Conservation (phyloP, 2,329 filamentous ascomycete species). For the Ophiostoma himal-ulmi region DNA sequence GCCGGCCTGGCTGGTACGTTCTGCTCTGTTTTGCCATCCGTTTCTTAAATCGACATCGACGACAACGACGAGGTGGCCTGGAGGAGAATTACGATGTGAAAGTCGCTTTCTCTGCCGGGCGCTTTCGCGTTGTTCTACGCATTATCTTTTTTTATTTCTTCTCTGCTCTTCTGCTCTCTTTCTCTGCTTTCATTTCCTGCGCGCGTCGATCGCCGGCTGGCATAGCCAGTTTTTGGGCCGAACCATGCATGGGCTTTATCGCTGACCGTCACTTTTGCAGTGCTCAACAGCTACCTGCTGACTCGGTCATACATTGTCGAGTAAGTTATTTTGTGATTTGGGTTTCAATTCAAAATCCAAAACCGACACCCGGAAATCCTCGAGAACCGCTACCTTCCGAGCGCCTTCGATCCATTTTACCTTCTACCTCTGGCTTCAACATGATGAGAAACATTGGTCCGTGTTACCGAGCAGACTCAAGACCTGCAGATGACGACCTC, state of each 20-base stretch:
- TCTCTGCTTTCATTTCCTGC: conserved; percentile 13
- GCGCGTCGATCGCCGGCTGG: conserved; percentile 13
- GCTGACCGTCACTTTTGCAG: conserved; percentile 32
- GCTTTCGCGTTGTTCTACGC: not conserved
- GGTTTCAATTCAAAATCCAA: not conserved
- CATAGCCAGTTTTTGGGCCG: not conserved
- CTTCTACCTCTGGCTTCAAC: conserved; percentile 20
- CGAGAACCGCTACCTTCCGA: not conserved
- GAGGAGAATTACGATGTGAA: conserved; percentile 1
- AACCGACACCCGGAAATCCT: not conserved
- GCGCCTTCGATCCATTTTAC: not conserved
- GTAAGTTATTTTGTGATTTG: conserved; percentile 48
- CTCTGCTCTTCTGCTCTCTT: conserved; percentile 11
- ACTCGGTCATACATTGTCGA: conserved; percentile 71
- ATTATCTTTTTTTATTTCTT: not conserved
- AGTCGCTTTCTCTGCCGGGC: not conserved
- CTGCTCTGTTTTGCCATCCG: conserved; percentile 18
- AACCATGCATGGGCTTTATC: conserved; percentile 13
- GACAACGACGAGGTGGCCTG: not conserved
- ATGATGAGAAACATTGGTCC: conserved; percentile 81
- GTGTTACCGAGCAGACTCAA: conserved; percentile 82
- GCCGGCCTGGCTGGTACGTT: conserved; percentile 30
- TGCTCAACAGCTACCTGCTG: conserved; percentile 60
- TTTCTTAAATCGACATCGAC: conserved; percentile 16
- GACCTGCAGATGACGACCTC: conserved; percentile 70